These are phyloP conservation scores for Pelargonium nanum DNA, from an alignment of 345 rosid species.

Conservation along the genomic window DNA sequence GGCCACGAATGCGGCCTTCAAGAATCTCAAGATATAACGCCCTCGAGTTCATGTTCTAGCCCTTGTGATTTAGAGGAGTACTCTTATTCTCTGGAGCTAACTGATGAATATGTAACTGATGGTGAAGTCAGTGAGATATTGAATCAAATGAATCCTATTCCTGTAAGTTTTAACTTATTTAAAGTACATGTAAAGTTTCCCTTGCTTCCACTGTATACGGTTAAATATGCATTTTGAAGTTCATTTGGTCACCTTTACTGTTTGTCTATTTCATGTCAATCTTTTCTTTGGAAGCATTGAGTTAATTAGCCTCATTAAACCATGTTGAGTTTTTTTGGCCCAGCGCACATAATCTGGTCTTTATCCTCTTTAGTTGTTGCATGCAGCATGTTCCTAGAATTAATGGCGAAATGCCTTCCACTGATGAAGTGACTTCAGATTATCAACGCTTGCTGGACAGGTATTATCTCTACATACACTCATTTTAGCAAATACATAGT, in stretches of 20 bases:
- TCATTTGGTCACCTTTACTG: not conserved
- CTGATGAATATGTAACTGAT: slow-evolving; percentile 43
- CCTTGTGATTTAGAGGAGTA: slow-evolving; percentile 51
- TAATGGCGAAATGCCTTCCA: slow-evolving; percentile 90
- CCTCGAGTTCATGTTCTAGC: slow-evolving; percentile 48
- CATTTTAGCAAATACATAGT: not conserved
- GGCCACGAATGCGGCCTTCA: slow-evolving; percentile 44
- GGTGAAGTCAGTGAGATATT: slow-evolving; percentile 72
- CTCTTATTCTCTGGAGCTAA: slow-evolving; percentile 49
- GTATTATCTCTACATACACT: slow-evolving; percentile 18
- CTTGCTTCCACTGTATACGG: no score
- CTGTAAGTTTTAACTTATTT: slow-evolving; percentile 33
- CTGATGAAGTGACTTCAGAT: slow-evolving; percentile 87
- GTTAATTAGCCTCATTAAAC: not conserved
- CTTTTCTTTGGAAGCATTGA: not conserved
- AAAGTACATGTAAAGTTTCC: slow-evolving; percentile 1
- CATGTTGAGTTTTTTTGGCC: not conserved
- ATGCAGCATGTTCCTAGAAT: slow-evolving; percentile 82
- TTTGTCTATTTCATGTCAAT: not conserved
- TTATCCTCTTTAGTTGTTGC: not conserved
- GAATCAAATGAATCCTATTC: slow-evolving; percentile 73
- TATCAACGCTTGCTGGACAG: slow-evolving; percentile 79
- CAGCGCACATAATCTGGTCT: not conserved
- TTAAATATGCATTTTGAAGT: not conserved
- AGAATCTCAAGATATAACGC: slow-evolving; percentile 41